These are phyloP conservation scores for Vitis hybrid DNA, from an alignment of 177 flowering plant genomes.

Conservation along the genomic window DNA sequence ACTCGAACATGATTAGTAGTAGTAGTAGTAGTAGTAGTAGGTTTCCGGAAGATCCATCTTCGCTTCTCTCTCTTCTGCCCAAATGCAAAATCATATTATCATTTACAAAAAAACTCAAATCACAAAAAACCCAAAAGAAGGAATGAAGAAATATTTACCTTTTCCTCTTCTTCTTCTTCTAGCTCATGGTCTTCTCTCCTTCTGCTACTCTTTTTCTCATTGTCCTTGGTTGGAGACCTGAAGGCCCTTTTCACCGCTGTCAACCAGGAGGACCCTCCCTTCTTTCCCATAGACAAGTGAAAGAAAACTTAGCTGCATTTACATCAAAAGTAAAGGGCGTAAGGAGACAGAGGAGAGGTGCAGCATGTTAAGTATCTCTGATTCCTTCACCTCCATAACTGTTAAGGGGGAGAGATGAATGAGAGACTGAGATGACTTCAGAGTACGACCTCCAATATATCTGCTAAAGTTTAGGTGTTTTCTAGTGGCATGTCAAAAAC, in stretches of 20 bases:
- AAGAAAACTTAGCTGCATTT: slow-evolving; percentile 4
- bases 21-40: slow-evolving; percentile 6
- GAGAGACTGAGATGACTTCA: slow-evolving; percentile 9
- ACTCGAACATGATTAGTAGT: background rate
- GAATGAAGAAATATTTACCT: slow-evolving; percentile 30
- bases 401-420: background rate
- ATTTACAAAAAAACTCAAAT: background rate
- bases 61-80: slow-evolving; percentile 73
- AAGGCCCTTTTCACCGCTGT: slow-evolving; percentile 79
- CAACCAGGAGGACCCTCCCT: slow-evolving; percentile 73
- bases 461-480: slow-evolving; percentile 21
- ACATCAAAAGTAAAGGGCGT: background rate
- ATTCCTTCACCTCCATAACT: background rate
- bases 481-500: slow-evolving; percentile 29
- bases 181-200: slow-evolving; percentile 46
- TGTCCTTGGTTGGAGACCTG: slow-evolving; percentile 71
- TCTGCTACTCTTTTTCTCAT: slow-evolving; percentile 35
- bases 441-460: slow-evolving; percentile 28
- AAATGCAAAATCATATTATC: slow-evolving; percentile 1
- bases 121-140: slow-evolving; percentile 6
- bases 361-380: background rate
- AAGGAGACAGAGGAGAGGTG: too few relatives aligned
- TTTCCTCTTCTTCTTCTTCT: slow-evolving; percentile 50
- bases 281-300: slow-evolving; percentile 58
- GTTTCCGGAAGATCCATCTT: slow-evolving; percentile 74